phyloP scores from a whole-genome alignment of 345 rosid genomes.

The Eucalyptus microcorys region DNA sequence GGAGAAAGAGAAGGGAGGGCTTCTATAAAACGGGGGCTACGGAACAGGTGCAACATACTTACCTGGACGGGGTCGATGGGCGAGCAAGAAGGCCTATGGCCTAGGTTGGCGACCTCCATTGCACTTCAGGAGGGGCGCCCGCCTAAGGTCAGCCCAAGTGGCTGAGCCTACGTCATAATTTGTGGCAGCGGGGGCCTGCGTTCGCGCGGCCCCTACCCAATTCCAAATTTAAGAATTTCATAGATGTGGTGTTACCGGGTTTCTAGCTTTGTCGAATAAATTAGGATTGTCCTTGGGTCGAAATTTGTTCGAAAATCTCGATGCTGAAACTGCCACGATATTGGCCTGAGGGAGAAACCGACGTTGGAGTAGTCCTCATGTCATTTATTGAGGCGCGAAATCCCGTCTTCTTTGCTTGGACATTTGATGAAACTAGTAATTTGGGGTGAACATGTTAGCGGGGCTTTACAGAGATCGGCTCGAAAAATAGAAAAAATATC shows the following conservation, averaged over 20 bases:
- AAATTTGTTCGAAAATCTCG: accelerated
- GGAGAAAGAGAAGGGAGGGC: not conserved
- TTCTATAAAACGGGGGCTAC: not conserved
- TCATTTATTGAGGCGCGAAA: not conserved
- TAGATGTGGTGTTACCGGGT: accelerated
- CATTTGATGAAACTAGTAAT: not conserved
- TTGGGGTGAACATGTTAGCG: not conserved
- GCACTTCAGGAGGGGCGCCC: not conserved
- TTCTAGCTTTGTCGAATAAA: accelerated
- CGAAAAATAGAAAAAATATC: not conserved
- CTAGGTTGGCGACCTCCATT: conserved; percentile 1
- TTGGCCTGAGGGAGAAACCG: not conserved
- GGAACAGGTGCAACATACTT: accelerated
- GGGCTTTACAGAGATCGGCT: not conserved
- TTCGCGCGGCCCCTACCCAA: not conserved
- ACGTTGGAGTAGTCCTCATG: not conserved
- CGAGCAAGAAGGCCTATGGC: not conserved
- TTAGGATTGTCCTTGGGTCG: accelerated
- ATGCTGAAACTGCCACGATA: accelerated
- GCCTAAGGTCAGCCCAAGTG: conserved; percentile 1
- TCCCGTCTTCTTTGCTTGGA: not conserved
- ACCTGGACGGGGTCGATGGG: conserved; percentile 11
- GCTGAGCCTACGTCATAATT: conserved; percentile 7
- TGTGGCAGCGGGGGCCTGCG: conserved; percentile 4
- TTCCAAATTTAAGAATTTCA: accelerated